phyloP scores from a whole-genome alignment of 148 eudicot species.

The Polygonum aviculare region DNA sequence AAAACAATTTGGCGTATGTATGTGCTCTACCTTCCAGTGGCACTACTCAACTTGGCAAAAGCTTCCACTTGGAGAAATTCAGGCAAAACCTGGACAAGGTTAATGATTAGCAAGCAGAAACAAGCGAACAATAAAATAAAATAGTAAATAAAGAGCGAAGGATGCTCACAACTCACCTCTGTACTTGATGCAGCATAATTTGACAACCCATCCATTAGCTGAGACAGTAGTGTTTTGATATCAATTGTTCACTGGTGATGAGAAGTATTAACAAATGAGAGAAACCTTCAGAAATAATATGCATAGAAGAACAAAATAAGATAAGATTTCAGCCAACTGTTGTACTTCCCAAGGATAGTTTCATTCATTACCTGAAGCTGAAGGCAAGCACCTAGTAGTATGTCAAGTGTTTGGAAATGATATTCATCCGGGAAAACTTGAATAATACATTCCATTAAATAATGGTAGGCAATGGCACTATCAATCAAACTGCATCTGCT shows the following conservation, averaged over 20 bases:
- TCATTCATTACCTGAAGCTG: slow-evolving; percentile 69
- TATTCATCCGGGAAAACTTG: slow-evolving; percentile 99
- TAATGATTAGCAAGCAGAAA: background rate
- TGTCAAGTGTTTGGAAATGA: slow-evolving; percentile 91
- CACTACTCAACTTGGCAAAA: slow-evolving; percentile 86
- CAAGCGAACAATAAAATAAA: background rate
- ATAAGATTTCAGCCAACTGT: background rate
- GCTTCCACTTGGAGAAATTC: slow-evolving; percentile 98
- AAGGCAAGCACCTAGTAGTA: slow-evolving; percentile 80
- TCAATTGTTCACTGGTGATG: too few relatives aligned
- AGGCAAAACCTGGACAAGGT: slow-evolving; percentile 62
- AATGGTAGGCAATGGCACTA: slow-evolving; percentile 31
- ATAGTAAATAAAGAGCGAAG: slow-evolving; percentile 1
- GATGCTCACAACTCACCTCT: slow-evolving; percentile 55
- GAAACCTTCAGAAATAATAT: too few relatives aligned
- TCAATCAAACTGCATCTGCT: background rate
- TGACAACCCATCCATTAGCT: background rate
- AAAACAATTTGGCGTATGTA: background rate
- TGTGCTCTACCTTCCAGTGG: slow-evolving; percentile 73
- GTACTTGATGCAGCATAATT: slow-evolving; percentile 86
- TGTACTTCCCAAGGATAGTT: background rate
- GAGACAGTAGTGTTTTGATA: too few relatives aligned
- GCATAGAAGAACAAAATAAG: background rate
- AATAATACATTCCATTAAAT: slow-evolving; percentile 94
- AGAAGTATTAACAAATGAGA: too few relatives aligned